phyloP scores from a whole-genome alignment of 1,284 basidiomycete species.

The Lignosus rhinocerotis region DNA sequence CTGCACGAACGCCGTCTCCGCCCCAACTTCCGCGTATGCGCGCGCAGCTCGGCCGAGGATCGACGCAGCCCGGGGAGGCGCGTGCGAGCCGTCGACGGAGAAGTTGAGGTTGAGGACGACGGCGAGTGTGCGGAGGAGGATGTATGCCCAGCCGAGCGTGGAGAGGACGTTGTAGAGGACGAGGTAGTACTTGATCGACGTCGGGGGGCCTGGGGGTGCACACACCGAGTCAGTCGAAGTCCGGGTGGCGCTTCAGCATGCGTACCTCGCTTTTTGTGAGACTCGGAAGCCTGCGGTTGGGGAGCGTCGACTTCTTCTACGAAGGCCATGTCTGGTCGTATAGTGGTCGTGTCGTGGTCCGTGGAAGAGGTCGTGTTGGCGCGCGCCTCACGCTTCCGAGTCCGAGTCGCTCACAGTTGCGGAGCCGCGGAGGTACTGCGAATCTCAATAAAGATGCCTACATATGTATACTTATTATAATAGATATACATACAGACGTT shows the following conservation, averaged over 20 bases:
- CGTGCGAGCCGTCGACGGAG: conserved; percentile 5
- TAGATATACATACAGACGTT: no score
- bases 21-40: conserved; percentile 60
- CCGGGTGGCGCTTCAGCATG: background rate
- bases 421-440: no score
- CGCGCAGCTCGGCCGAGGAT: conserved; percentile 40
- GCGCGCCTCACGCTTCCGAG: background rate
- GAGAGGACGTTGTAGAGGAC: conserved; percentile 78
- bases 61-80: conserved; percentile 4
- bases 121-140: conserved; percentile 55
- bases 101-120: conserved; percentile 48
- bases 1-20: conserved; percentile 74
- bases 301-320: conserved; percentile 14
- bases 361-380: background rate
- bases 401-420: no score
- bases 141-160: conserved; percentile 69
- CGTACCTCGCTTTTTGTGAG: conserved; percentile 12
- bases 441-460: no score
- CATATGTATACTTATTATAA: no score
- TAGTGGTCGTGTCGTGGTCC: conserved; percentile 1
- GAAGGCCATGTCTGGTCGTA: conserved; percentile 11
- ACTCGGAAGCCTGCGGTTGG: background rate
- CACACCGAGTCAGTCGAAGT: no score
- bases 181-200: conserved; percentile 62
- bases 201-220: no score